These are phyloP conservation scores for Fusarium sp. DNA, from an alignment of 2,329 filamentous ascomycete species.

Conservation along the genomic window DNA sequence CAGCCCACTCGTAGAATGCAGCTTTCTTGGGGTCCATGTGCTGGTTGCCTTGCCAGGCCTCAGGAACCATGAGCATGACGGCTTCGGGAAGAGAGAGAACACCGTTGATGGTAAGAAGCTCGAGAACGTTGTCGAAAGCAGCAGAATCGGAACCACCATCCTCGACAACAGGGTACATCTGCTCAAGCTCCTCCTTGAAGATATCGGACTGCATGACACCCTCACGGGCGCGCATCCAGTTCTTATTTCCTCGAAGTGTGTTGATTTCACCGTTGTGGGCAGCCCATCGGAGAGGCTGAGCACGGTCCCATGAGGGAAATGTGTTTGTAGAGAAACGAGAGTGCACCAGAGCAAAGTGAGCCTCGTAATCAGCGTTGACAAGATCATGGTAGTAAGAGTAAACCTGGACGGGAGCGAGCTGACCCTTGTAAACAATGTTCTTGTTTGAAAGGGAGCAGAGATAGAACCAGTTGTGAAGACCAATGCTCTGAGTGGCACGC, in stretches of 20 bases:
- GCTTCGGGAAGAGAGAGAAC: constrained; percentile 95
- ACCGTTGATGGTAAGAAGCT: constrained; percentile 93
- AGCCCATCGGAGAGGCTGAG: constrained; percentile 94
- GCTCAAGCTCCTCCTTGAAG: constrained; percentile 91
- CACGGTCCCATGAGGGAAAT: constrained; percentile 97
- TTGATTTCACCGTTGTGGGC: constrained; percentile 99
- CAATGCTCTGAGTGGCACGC: constrained; percentile 92
- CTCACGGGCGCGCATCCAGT: constrained; percentile 98
- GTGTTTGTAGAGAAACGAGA: constrained; percentile 98
- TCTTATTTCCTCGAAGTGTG: constrained; percentile 96
- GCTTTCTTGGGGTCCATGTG: constrained; percentile 94
- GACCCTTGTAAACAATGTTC: constrained; percentile 99
- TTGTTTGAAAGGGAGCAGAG: constrained; percentile 95
- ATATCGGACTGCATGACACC: constrained; percentile 92
- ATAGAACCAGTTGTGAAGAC: constrained; percentile 98
- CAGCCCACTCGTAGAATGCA: constrained; percentile 98
- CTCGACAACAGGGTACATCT: constrained; percentile 93
- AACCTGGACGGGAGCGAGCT: constrained; percentile 91
- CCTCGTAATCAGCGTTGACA: constrained; percentile 96
- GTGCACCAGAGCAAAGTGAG: constrained; percentile 95
- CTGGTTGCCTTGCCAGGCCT: constrained; percentile 95
- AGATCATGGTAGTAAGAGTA: constrained; percentile 99
- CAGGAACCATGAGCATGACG: constrained; percentile 98
- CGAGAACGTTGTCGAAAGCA: constrained; percentile 95
- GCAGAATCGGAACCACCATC: constrained; percentile 97